Percentiles rank a stretch among this genome's conserved stretches.
phyloP scores from a whole-genome alignment of 2,329 filamentous ascomycete species.

The Fusarium sp. region DNA sequence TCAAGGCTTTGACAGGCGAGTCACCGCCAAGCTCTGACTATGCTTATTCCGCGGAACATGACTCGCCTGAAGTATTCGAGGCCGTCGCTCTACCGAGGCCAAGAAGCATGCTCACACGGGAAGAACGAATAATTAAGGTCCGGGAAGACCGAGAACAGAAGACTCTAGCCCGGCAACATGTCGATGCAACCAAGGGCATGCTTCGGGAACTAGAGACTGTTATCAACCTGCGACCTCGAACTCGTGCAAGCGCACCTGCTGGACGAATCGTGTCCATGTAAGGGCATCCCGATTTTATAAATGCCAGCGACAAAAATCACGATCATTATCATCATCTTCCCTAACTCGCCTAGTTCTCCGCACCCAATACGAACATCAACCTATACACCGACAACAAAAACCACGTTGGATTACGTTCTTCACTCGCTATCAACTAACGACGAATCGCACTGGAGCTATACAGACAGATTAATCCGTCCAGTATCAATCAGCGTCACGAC shows the following conservation, averaged over 20 bases:
- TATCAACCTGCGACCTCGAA: constrained; percentile 70
- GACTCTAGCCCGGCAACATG: constrained; percentile 77
- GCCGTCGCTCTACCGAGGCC: constrained; percentile 82
- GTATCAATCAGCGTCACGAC: constrained; percentile 39
- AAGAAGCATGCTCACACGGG: constrained; percentile 79
- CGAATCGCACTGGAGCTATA: constrained; percentile 22
- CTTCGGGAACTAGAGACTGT: constrained; percentile 92
- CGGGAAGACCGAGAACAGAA: constrained; percentile 86
- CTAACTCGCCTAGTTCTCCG: constrained; percentile 13
- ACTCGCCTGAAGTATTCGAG: constrained; percentile 88
- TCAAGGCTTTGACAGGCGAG: constrained; percentile 84
- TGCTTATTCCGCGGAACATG: constrained; percentile 69
- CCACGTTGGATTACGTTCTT: constrained; percentile 11
- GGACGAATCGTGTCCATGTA: constrained; percentile 61
- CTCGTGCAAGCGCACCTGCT: constrained; percentile 54
- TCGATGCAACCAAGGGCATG: constrained; percentile 89
- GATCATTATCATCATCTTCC: constrained; percentile 21
- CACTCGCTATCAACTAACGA: constrained; percentile 33
- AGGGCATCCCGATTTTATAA: constrained; percentile 35
- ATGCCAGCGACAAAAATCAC: constrained; percentile 19
- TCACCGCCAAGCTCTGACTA: constrained; percentile 65
- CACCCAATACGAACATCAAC: constrained; percentile 6
- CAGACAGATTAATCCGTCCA: constrained; percentile 33
- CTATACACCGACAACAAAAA: not conserved
- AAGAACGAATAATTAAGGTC: constrained; percentile 89